A percentile compares a stretch with the other conserved stretches of the same genome.
Conservation (phyloP, 2,329 filamentous ascomycete species). For the Lojkania enalia region DNA sequence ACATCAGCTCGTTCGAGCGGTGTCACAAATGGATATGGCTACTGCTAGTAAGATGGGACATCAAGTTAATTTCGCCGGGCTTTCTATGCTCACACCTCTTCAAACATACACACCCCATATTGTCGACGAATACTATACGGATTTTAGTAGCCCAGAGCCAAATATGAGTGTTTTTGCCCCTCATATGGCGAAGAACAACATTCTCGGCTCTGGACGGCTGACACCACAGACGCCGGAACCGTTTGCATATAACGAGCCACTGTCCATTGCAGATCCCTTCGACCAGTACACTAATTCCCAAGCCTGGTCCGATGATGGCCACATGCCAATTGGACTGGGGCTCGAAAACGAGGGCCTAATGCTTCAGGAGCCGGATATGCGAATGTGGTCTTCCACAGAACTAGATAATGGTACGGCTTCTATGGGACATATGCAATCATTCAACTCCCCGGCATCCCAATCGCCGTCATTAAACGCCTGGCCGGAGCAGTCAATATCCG, state of each 20-base stretch:
- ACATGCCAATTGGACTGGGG: slow-evolving; percentile 27
- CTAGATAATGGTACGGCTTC: slow-evolving; percentile 14
- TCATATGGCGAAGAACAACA: slow-evolving; percentile 21
- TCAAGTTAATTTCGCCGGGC: slow-evolving; percentile 22
- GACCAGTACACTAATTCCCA: slow-evolving; percentile 25
- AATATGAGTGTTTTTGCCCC: slow-evolving; percentile 21
- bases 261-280: slow-evolving; percentile 23
- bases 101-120: slow-evolving; percentile 28
- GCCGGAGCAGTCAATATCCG: slow-evolving; percentile 19
- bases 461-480: slow-evolving; percentile 24
- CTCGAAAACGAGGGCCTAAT: slow-evolving; percentile 25
- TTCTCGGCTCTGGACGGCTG: slow-evolving; percentile 23
- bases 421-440: slow-evolving; percentile 12
- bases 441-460: slow-evolving; percentile 6
- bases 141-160: slow-evolving; percentile 28
- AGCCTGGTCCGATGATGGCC: slow-evolving; percentile 29
- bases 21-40: slow-evolving; percentile 35
- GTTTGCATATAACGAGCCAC: slow-evolving; percentile 25
- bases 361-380: slow-evolving; percentile 17
- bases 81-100: slow-evolving; percentile 33
- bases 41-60: slow-evolving; percentile 32
- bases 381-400: slow-evolving; percentile 23
- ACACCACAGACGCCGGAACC: slow-evolving; percentile 40
- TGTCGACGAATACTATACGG: slow-evolving; percentile 30
- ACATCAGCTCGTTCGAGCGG: slow-evolving; percentile 23